Percentiles rank a stretch among this genome's conserved stretches.
These are phyloP conservation scores for Vaccinium vitisidaea DNA, from an alignment of 148 eudicot species.

Conservation along the genomic window DNA sequence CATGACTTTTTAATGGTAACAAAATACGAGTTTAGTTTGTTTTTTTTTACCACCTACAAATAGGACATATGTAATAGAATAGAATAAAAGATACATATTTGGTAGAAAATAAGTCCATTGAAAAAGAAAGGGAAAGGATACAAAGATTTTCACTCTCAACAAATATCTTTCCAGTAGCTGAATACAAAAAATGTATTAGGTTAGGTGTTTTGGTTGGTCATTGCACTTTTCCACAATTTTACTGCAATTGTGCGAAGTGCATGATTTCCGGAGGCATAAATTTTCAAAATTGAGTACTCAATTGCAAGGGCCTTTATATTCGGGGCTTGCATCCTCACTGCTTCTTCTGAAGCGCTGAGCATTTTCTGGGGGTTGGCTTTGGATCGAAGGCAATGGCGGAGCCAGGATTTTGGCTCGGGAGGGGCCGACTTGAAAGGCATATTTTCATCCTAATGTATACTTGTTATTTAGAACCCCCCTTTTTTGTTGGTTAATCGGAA, in stretches of 20 bases:
- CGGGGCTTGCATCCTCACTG: neutral
- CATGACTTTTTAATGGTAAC: constrained; percentile 18
- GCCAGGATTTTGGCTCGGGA: neutral
- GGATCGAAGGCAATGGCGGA: neutral
- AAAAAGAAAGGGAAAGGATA: neutral
- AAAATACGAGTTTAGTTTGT: neutral
- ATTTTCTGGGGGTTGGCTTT: neutral
- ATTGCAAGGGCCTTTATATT: neutral
- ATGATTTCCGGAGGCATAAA: neutral
- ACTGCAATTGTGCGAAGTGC: neutral
- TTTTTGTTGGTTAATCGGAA: no score
- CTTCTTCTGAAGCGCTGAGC: neutral
- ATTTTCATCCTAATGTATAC: no score
- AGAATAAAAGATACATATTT: neutral
- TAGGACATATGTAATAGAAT: neutral
- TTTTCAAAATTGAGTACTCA: neutral
- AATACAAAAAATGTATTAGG: neutral
- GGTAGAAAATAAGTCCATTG: neutral
- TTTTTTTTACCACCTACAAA: neutral
- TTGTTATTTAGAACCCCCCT: no score
- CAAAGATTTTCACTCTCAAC: neutral
- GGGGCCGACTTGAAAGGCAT: no score
- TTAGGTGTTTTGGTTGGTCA: neutral
- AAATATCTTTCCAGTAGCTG: neutral
- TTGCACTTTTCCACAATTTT: neutral